Percentiles rank a stretch among this genome's conserved stretches.
Evolutionary conservation across 345 rosid genomes (phyloP).

Genomic region (Arabis alpina): DNA sequence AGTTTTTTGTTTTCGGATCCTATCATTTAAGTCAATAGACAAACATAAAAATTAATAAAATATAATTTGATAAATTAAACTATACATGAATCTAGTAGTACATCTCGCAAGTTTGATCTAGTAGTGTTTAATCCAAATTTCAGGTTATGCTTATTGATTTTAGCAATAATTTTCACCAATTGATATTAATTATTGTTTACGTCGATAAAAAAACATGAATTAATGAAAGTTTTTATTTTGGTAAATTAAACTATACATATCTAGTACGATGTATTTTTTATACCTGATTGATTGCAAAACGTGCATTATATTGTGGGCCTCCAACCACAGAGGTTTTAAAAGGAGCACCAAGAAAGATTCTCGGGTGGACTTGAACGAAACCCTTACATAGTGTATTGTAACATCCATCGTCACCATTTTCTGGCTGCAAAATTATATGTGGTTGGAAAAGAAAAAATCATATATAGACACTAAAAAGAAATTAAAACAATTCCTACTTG

Average conservation of each 20-base stretch:
- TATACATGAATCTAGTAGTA: too few species aligned
- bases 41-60: background rate
- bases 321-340: background rate
- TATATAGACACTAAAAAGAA: background rate
- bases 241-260: too few species aligned
- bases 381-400: conserved; percentile 4
- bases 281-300: conserved; percentile 14
- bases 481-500: background rate
- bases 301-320: conserved; percentile 1
- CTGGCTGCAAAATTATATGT: background rate
- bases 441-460: background rate
- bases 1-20: conserved; percentile 3
- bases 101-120: too few species aligned
- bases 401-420: background rate
- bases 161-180: too few species aligned
- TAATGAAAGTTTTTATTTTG: too few species aligned
- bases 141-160: too few species aligned
- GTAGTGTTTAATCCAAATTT: too few species aligned
- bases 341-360: conserved; percentile 6
- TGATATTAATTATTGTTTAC: too few species aligned
- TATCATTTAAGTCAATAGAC: background rate
- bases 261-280: background rate
- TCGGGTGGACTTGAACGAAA: conserved; percentile 11
- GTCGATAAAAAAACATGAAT: too few species aligned
- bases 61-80: too few species aligned